Evolutionary conservation across 805 yeast genomes (phyloP).

Genomic region (Tetrapisispora namnaoensis): DNA sequence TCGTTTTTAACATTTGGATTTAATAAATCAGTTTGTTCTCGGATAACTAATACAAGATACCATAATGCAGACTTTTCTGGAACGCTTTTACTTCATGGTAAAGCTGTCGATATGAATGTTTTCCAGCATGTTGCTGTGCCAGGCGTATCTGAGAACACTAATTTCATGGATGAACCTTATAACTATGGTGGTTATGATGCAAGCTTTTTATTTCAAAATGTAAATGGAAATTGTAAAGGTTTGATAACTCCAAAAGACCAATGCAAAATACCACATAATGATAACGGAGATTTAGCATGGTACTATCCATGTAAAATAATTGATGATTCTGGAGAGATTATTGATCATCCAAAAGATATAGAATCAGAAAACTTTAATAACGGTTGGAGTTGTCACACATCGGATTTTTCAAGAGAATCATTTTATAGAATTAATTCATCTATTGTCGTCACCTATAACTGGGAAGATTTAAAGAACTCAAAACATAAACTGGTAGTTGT

Average conservation of each 20-base stretch:
- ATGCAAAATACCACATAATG: constrained; percentile 59
- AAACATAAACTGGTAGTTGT: constrained; percentile 74
- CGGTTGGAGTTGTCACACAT: constrained; percentile 91
- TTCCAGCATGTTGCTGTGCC: constrained; percentile 74
- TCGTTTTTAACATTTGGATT: constrained; percentile 88
- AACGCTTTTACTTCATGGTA: constrained; percentile 63
- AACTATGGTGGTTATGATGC: constrained; percentile 86
- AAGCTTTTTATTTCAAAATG: constrained; percentile 78
- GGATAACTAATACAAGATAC: constrained; percentile 38
- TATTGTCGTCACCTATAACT: constrained; percentile 77
- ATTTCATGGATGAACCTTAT: constrained; percentile 71
- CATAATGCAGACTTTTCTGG: constrained; percentile 47
- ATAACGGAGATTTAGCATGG: constrained; percentile 71
- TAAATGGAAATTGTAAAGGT: constrained; percentile 80
- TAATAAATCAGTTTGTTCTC: constrained; percentile 67
- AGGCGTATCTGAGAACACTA: constrained; percentile 60
- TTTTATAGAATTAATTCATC: constrained; percentile 48
- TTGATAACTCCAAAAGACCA: constrained; percentile 60
- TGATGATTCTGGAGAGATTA: constrained; percentile 57
- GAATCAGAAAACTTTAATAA: constrained; percentile 47
- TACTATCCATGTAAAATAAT: constrained; percentile 85
- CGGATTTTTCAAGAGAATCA: constrained; percentile 52
- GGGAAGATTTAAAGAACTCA: constrained; percentile 72
- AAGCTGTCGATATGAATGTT: constrained; percentile 55
- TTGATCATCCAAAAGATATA: constrained; percentile 38